Evolutionary conservation across 1,139 yeast genomes (phyloP).

Genomic region (Zygosaccharomyces pseudobailii): DNA sequence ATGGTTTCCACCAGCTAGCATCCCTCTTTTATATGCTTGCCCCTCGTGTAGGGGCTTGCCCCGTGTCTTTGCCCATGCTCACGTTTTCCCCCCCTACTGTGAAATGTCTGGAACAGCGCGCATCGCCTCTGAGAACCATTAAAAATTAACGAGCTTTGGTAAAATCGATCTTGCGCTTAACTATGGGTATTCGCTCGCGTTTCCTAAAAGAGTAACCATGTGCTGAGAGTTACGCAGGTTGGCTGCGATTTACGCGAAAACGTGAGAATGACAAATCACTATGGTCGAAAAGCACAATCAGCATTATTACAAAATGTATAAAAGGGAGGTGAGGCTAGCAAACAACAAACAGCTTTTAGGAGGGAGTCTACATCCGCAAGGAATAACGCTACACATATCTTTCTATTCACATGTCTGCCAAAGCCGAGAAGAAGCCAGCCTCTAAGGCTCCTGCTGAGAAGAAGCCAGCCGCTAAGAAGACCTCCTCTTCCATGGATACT

Average conservation of each 20-base stretch:
- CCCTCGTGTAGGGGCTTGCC: slow-evolving; percentile 1
- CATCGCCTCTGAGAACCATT: slow-evolving; percentile 18
- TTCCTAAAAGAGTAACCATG: slow-evolving; percentile 50
- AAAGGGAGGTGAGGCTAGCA: background rate
- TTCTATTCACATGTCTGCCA: slow-evolving; percentile 69
- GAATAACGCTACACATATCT: background rate
- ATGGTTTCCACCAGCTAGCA: background rate
- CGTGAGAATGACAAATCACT: slow-evolving; percentile 6
- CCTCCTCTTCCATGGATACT: slow-evolving; percentile 65
- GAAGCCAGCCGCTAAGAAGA: slow-evolving; percentile 96
- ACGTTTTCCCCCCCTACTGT: slow-evolving; percentile 21
- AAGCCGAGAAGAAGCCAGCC: slow-evolving; percentile 98
- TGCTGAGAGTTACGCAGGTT: slow-evolving; percentile 35
- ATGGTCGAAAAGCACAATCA: background rate
- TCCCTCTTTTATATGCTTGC: background rate
- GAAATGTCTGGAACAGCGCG: slow-evolving; percentile 30
- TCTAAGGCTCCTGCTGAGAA: slow-evolving; percentile 98
- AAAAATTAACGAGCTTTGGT: slow-evolving; percentile 47
- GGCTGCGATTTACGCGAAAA: slow-evolving; percentile 3
- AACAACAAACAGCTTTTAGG: too few species aligned
- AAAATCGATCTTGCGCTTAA: slow-evolving; percentile 51
- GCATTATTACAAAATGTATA: background rate
- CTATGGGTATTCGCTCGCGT: slow-evolving; percentile 48
- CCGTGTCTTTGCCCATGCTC: slow-evolving; percentile 11
- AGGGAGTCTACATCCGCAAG: too few species aligned